phyloP scores from a whole-genome alignment of 768 basidiomycete genomes.

The Serendipita sp. region DNA sequence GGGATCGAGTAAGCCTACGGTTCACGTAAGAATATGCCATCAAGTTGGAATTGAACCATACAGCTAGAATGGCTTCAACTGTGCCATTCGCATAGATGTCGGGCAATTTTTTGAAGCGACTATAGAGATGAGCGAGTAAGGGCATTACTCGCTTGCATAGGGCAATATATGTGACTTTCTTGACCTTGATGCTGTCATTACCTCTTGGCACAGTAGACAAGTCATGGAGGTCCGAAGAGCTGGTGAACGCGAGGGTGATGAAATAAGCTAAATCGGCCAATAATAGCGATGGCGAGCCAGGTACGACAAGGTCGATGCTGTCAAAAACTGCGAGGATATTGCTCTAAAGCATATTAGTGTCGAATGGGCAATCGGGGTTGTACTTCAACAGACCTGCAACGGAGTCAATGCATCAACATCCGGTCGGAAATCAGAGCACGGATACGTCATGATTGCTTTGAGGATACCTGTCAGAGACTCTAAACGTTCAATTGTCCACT shows the following conservation, averaged over 20 bases:
- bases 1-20: conserved; percentile 73
- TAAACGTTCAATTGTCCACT: conserved; percentile 54
- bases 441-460: conserved; percentile 34
- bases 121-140: conserved; percentile 59
- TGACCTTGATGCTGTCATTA: conserved; percentile 33
- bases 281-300: conserved; percentile 53
- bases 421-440: conserved; percentile 55
- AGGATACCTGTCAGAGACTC: conserved; percentile 59
- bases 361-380: background rate
- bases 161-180: conserved; percentile 76
- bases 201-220: background rate
- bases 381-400: conserved; percentile 39
- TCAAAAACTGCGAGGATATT: conserved; percentile 58
- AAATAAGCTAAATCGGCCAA: conserved; percentile 78
- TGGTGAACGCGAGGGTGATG: conserved; percentile 67
- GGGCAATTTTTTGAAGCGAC: conserved; percentile 40
- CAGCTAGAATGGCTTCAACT: conserved; percentile 65
- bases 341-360: conserved; percentile 30
- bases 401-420: conserved; percentile 73
- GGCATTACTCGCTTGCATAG: conserved; percentile 84
- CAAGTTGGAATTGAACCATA: background rate
- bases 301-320: conserved; percentile 45
- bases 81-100: conserved; percentile 71
- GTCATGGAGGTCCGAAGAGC: conserved; percentile 26
- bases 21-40: background rate